phyloP scores from a whole-genome alignment of 1,284 basidiomycete genomes.

The Cryptococcus sp. region DNA sequence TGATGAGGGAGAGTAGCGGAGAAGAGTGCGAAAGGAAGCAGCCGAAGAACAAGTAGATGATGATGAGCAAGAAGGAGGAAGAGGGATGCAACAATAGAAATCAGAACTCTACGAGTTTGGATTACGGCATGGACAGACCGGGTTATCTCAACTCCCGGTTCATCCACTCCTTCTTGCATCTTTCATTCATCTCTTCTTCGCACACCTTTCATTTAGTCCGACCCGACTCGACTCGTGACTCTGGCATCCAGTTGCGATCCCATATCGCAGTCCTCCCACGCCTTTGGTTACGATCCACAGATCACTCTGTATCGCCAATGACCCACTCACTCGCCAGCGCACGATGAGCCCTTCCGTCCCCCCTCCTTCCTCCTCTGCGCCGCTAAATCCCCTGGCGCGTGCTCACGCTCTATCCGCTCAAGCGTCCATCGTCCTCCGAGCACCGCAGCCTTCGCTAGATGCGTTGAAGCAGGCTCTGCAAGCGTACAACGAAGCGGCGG shows the following conservation, averaged over 20 bases:
- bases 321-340: not conserved
- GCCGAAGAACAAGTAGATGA: not conserved
- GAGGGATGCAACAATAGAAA: not conserved
- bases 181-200: not conserved
- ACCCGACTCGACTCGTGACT: not conserved
- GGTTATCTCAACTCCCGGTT: too few relatives aligned
- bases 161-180: not conserved
- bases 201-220: not conserved
- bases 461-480: constrained; percentile 33
- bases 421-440: constrained; percentile 33
- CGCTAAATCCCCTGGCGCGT: constrained; percentile 22
- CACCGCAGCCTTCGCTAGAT: constrained; percentile 17
- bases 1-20: not conserved
- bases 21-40: not conserved
- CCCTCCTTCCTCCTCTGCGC: constrained; percentile 1
- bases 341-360: not conserved
- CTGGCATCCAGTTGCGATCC: too few relatives aligned
- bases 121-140: constrained; percentile 9
- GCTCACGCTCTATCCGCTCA: constrained; percentile 49
- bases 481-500: constrained; percentile 42
- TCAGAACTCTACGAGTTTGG: not conserved
- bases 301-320: too few relatives aligned
- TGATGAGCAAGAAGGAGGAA: not conserved
- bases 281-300: too few relatives aligned
- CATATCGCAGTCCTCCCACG: too few relatives aligned